Evolutionary conservation across 371 early-diverging fungal genomes (phyloP).

Genomic region (Mortierella sp.): DNA sequence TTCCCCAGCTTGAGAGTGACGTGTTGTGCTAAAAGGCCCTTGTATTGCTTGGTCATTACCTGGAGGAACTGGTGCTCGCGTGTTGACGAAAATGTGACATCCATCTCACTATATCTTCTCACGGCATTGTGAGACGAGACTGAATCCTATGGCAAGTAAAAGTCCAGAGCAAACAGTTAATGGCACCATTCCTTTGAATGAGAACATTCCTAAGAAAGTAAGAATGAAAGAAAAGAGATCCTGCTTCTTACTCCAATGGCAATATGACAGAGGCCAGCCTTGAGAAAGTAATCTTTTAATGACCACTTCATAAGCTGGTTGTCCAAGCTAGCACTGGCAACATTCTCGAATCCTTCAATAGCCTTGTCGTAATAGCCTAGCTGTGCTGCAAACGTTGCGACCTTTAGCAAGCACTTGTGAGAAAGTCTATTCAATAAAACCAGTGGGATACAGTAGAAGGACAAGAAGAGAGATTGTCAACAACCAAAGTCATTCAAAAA

Average conservation of each 20-base stretch:
- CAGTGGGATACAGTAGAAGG: too few relatives aligned
- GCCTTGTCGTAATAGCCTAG: slow-evolving; percentile 90
- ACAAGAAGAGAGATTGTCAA: too few relatives aligned
- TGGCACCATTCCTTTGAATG: background rate
- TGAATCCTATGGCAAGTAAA: slow-evolving; percentile 65
- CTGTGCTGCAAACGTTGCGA: slow-evolving; percentile 90
- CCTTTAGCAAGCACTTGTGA: slow-evolving; percentile 90
- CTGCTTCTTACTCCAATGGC: slow-evolving; percentile 65
- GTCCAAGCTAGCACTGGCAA: slow-evolving; percentile 84
- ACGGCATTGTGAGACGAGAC: slow-evolving; percentile 79
- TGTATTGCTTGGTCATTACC: slow-evolving; percentile 49
- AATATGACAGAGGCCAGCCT: slow-evolving; percentile 92
- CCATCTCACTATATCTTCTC: slow-evolving; percentile 85
- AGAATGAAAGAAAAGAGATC: slow-evolving; percentile 19
- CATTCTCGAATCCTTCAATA: slow-evolving; percentile 86
- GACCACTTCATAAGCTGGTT: slow-evolving; percentile 95
- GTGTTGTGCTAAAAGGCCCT: background rate
- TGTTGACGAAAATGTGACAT: slow-evolving; percentile 83
- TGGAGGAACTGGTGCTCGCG: slow-evolving; percentile 87
- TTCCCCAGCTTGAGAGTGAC: background rate
- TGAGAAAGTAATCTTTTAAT: slow-evolving; percentile 93
- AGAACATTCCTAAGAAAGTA: background rate
- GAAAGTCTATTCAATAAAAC: slow-evolving; percentile 87
- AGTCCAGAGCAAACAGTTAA: background rate
- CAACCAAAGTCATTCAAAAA: too few relatives aligned